A percentile compares a stretch with the other conserved stretches of the same genome.
Evolutionary conservation across 163 green algal species (phyloP).

Genomic region (Chloromonas sp.): DNA sequence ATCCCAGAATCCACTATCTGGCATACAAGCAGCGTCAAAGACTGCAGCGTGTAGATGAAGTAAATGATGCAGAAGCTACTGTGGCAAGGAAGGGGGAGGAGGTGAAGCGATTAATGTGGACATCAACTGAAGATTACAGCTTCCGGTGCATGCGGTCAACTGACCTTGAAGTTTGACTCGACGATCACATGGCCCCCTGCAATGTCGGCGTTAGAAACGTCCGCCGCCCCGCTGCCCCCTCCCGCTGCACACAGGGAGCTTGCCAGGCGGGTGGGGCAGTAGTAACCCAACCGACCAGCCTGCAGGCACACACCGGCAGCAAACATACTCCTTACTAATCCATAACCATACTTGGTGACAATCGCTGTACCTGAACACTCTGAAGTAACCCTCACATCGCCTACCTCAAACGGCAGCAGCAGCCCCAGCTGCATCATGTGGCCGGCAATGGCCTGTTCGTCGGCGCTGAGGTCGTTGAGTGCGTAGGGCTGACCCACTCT

Average conservation of each 20-base stretch:
- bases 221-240: conserved; percentile 6
- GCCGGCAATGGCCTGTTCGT: conserved; percentile 35
- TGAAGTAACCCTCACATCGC: conserved; percentile 15
- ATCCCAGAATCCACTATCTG: too few relatives aligned
- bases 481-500: conserved; percentile 42
- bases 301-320: conserved; percentile 1
- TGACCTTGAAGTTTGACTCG: conserved; percentile 90
- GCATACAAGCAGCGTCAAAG: too few relatives aligned
- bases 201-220: conserved; percentile 14
- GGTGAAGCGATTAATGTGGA: too few relatives aligned
- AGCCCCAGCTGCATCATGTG: conserved; percentile 61
- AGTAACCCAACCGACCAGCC: conserved; percentile 33
- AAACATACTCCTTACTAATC: neutral
- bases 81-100: too few relatives aligned
- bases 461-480: conserved; percentile 16
- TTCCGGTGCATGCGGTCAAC: neutral
- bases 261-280: conserved; percentile 66
- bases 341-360: too few relatives aligned
- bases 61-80: too few relatives aligned
- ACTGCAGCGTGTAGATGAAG: too few relatives aligned
- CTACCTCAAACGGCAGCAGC: conserved; percentile 47
- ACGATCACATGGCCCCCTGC: conserved; percentile 85
- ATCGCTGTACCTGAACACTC: too few relatives aligned
- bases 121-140: too few relatives aligned
- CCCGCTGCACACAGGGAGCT: conserved; percentile 48